phyloP scores from a whole-genome alignment of 2,329 filamentous ascomycete genomes.

The Cladorrhinum sp. region DNA sequence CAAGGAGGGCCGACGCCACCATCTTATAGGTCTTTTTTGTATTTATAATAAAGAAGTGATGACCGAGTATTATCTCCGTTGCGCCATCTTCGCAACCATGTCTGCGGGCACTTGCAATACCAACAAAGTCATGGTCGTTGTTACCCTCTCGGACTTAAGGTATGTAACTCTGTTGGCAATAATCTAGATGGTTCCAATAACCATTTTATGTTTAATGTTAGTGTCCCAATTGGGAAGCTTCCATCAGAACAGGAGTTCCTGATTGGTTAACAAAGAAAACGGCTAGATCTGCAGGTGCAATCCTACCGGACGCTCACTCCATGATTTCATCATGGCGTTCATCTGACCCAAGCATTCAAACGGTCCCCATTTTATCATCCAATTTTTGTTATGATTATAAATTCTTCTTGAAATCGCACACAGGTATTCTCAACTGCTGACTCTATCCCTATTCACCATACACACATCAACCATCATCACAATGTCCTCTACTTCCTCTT shows the following conservation, averaged over 20 bases:
- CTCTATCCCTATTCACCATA: neutral
- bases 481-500: constrained; percentile 3
- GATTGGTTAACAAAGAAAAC: neutral
- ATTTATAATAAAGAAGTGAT: too few relatives aligned
- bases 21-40: neutral
- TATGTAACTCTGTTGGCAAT: too few relatives aligned
- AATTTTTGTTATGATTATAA: neutral
- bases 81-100: neutral
- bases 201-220: neutral
- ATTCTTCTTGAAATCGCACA: neutral
- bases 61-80: neutral
- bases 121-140: too few relatives aligned
- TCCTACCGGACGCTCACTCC: neutral
- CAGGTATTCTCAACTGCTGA: neutral
- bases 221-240: neutral
- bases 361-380: neutral
- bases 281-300: neutral
- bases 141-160: too few relatives aligned
- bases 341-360: constrained; percentile 3
- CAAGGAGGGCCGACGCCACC: neutral
- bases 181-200: too few relatives aligned
- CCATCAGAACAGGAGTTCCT: neutral
- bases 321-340: constrained; percentile 15
- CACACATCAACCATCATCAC: neutral
- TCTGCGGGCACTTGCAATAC: neutral